Base-by-base conservation (phyloP, 805 yeast genomes). In the Saccharomyces eubayanus region DNA sequence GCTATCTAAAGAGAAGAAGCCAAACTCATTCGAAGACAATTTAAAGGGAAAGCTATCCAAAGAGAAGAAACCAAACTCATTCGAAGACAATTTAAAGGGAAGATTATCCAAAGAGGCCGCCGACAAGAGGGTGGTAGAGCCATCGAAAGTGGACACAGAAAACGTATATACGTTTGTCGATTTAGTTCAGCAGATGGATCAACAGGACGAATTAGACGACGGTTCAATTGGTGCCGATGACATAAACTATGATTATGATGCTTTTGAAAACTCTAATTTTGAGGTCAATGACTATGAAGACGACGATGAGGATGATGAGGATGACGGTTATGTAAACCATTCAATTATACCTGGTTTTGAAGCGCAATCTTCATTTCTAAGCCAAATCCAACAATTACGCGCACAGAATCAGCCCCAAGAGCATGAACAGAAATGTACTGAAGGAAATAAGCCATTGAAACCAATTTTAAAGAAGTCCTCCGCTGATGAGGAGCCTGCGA, bases 41-140 rank as follows among this genome's bases (percentile, higher is more conserved):
- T 63, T 59, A 47, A 28, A 85, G 28, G 77, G 85, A 76, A 91
- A 85, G 50, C 85, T 86, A 9, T 36, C 24, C 71, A 77, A 21
- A 92, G 85, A 62, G 78, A 78, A 51, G 28, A 46, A 49, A 24
- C 3, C 3, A 24, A 24, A 24, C 24, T 24, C 24, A 12, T 58
- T 58, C 51, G 61, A 57, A 48, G 43, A 58, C 12, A 59, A 55
- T 48, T 49, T 61, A 6, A 57, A 50, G 45, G 62, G 62, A 5
- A 58, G 51, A 29, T 50, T 54, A 16, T 28, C 21, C 11, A 41
- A 11, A 28, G 4, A 40, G 30, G 10, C 20, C n/a, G n/a, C 40
- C 16, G 14, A 31, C 47, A 28, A 41, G 21, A 46, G 21, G 4
- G 43, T 31, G 31, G 51, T 28, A 12, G 48, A 48, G 20, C 43